A percentile compares a stretch with the other conserved stretches of the same genome.
These are phyloP conservation scores for Phytopythium ostracodes DNA, from an alignment of 352 stramenopile genomes.

Conservation along the genomic window DNA sequence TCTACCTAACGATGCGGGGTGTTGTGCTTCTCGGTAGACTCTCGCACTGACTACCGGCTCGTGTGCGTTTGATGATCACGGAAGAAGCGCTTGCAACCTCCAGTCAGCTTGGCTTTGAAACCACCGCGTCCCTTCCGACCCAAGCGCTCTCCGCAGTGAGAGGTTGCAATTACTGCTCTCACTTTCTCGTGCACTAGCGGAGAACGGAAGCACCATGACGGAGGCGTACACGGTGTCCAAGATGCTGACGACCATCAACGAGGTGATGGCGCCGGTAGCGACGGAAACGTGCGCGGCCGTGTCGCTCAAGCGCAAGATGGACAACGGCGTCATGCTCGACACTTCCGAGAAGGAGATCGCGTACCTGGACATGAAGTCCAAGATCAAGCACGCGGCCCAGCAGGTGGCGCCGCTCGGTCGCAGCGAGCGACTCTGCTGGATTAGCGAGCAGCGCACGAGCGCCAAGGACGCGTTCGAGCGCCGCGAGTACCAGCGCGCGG, in stretches of 20 bases:
- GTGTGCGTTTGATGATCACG: not conserved
- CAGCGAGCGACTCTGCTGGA: constrained; percentile 38
- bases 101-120: not conserved
- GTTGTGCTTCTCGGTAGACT: too few relatives aligned
- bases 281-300: constrained; percentile 39
- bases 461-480: constrained; percentile 56
- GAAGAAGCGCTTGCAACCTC: not conserved
- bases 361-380: constrained; percentile 68
- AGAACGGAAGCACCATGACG: constrained; percentile 17
- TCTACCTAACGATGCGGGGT: not conserved
- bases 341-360: constrained; percentile 71
- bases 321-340: constrained; percentile 81
- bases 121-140: not conserved
- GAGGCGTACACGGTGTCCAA: constrained; percentile 82
- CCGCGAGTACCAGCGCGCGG: constrained; percentile 39
- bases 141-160: not conserved
- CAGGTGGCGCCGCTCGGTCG: constrained; percentile 35
- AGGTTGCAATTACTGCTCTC: not conserved
- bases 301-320: constrained; percentile 63
- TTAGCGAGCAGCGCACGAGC: constrained; percentile 28
- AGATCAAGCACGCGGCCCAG: constrained; percentile 67
- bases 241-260: constrained; percentile 81
- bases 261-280: constrained; percentile 66
- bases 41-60: too few relatives aligned
- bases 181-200: not conserved